These are phyloP conservation scores for Trichoderma erinaceum DNA, from an alignment of 495 filamentous ascomycete species.

Conservation along the genomic window DNA sequence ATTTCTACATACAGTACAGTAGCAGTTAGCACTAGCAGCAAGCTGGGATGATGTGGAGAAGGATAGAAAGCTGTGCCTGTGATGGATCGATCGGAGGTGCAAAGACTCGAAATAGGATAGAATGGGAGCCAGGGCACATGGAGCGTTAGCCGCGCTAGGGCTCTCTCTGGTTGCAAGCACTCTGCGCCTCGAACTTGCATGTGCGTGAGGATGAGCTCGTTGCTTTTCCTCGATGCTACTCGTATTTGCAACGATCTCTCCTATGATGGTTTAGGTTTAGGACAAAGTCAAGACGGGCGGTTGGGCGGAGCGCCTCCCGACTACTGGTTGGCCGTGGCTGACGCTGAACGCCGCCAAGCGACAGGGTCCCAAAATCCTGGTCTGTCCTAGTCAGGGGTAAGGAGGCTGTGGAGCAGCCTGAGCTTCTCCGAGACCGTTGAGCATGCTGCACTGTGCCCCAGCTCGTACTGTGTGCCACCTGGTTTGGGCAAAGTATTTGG, in stretches of 20 bases:
- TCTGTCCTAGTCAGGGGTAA: constrained; percentile 12
- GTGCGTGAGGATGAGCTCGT: background rate
- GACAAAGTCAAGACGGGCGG: background rate
- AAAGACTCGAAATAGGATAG: background rate
- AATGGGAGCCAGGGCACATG: background rate
- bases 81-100: constrained; percentile 7
- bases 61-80: background rate
- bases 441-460: constrained; percentile 1
- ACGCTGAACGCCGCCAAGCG: constrained; percentile 3
- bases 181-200: background rate
- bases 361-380: constrained; percentile 9
- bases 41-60: constrained; percentile 3
- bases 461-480: constrained; percentile 1
- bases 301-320: constrained; percentile 11
- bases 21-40: too few species aligned
- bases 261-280: constrained; percentile 11
- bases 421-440: constrained; percentile 1
- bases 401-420: constrained; percentile 6
- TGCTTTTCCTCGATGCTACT: background rate
- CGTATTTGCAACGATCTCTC: constrained; percentile 1
- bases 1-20: too few species aligned
- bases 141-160: background rate
- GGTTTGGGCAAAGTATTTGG: background rate
- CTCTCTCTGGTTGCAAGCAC: background rate
- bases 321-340: constrained; percentile 11